These are phyloP conservation scores for Plasmodium relictum DNA, from an alignment of 169 alveolate genomes.

Conservation along the genomic window DNA sequence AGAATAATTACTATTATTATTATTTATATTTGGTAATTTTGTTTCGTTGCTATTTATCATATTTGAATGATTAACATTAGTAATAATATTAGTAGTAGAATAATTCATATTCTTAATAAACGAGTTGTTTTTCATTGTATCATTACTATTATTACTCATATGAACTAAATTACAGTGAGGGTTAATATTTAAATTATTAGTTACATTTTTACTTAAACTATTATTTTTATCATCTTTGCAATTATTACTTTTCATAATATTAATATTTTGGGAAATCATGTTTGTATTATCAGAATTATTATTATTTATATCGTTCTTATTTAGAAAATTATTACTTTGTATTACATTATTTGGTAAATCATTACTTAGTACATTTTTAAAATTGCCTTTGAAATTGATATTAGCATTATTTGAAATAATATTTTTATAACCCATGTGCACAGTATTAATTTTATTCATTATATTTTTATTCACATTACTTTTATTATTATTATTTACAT, in stretches of 20 bases:
- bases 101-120: slow-evolving; percentile 6
- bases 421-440: slow-evolving; percentile 36
- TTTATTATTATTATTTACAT: slow-evolving; percentile 8
- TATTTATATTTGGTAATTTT: neutral
- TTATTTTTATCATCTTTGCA: slow-evolving; percentile 46
- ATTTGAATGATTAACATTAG: neutral
- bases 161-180: neutral
- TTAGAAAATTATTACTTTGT: slow-evolving; percentile 5
- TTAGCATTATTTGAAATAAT: slow-evolving; percentile 5
- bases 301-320: slow-evolving; percentile 17
- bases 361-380: slow-evolving; percentile 3
- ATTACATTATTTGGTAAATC: slow-evolving; percentile 8
- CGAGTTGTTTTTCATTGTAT: neutral
- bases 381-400: slow-evolving; percentile 15
- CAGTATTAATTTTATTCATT: slow-evolving; percentile 8
- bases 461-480: slow-evolving; percentile 16
- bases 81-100: neutral
- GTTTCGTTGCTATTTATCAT: neutral
- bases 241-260: slow-evolving; percentile 13
- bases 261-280: slow-evolving; percentile 26
- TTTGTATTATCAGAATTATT: slow-evolving; percentile 19
- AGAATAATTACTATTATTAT: neutral
- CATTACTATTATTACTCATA: slow-evolving; percentile 6
- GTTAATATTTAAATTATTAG: slow-evolving; percentile 12
- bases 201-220: slow-evolving; percentile 21